Conservation (phyloP, 768 basidiomycete genomes). For the Hydnum rufescens region DNA sequence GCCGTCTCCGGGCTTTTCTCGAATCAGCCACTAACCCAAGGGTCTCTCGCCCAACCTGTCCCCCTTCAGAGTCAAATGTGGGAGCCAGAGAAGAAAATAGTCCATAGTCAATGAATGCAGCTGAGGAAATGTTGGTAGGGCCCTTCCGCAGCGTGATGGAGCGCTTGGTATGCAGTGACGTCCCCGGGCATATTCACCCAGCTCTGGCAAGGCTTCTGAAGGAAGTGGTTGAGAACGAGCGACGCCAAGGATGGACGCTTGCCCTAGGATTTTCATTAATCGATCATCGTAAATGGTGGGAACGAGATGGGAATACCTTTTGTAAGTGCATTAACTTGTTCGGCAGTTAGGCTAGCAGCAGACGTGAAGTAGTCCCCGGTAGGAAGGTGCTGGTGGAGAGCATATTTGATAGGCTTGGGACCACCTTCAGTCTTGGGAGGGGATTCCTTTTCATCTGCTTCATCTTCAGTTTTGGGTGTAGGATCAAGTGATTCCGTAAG, state of each 20-base stretch:
- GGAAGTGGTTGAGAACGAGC: constrained; percentile 34
- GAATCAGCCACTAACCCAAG: constrained; percentile 19
- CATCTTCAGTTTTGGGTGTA: neutral
- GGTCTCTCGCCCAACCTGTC: constrained; percentile 36
- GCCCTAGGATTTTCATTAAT: constrained; percentile 14
- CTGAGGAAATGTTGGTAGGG: constrained; percentile 22
- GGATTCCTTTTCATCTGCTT: neutral
- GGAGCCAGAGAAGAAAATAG: constrained; percentile 55
- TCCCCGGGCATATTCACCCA: constrained; percentile 34
- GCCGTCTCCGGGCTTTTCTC: neutral
- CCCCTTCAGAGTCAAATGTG: constrained; percentile 56
- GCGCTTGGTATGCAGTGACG: constrained; percentile 3
- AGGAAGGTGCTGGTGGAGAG: constrained; percentile 62
- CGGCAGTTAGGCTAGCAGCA: constrained; percentile 23
- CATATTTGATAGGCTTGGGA: constrained; percentile 29
- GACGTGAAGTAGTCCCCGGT: constrained; percentile 56
- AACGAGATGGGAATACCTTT: constrained; percentile 4
- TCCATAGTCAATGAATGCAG: constrained; percentile 63
- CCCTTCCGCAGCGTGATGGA: constrained; percentile 27
- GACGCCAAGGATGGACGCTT: constrained; percentile 48
- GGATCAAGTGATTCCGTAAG: neutral
- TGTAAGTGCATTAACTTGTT: constrained; percentile 2
- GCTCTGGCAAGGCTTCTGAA: constrained; percentile 23
- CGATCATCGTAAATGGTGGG: neutral
- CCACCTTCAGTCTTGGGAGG: constrained; percentile 1